Evolutionary conservation across 2,329 filamentous ascomycete genomes (phyloP), one percentile per base, ranked within the genome.

Genomic region (Arachnomyces sp.): DNA sequence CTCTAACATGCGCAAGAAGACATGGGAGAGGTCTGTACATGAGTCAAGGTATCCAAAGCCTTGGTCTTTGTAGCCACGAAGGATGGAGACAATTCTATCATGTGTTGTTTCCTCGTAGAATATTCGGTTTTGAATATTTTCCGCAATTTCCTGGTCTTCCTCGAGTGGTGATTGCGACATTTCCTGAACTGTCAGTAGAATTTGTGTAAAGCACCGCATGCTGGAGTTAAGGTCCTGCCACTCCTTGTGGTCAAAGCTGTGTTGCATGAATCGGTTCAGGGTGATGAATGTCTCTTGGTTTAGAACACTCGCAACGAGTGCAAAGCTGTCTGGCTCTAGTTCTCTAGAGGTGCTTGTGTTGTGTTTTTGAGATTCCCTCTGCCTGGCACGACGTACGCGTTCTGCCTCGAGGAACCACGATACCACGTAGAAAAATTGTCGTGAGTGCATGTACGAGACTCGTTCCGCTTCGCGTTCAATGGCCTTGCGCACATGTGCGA

Each of bases 101-200:
- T 98, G 89, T 0, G 89, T 95, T 0, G 85, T 78, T 56, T 96
- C 88, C 62, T 98, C 92, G 64, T 98, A 98, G 60, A 98, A 98
- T n/a, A 98, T 86, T 45, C 90, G 85, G 53, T 84, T 93, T 38
- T 94, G 78, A 9, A 94, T 95, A 52, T 98, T 98, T 58, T 98
- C 90, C 0, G 92, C 90, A 58, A 98, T 96, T 52, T 96, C 92
- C 56, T 94, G 84, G 50, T 98, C 86, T n/a, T 95, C 89, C 47
- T 95, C 89, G 20, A 85, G 75, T 1, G 77, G 74, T 1, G 86
- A 92, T 34, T 84, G 79, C 1, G 81, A 72, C 89, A 98, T 96
- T 45, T 93, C 86, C 54, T 94, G 88, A 2, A 96, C 83, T 0
- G 89, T 94, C 17, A 94, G 73, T 14, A 94, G 71, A 49, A 96